Evolutionary conservation across 352 stramenopile genomes (phyloP).

Genomic region (Plasmopara halstedii): DNA sequence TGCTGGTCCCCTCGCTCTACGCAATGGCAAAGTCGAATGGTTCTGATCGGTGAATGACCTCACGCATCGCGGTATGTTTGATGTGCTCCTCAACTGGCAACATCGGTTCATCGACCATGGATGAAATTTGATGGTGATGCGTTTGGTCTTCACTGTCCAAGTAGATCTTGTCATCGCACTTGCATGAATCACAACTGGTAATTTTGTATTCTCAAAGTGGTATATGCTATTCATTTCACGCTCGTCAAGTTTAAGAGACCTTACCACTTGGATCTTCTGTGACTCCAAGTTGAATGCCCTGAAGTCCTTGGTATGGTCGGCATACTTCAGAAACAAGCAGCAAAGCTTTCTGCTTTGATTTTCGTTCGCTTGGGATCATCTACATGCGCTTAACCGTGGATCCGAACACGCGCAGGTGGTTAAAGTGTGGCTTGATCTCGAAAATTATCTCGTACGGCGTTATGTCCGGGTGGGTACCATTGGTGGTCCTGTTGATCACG

Average conservation of each 20-base stretch:
- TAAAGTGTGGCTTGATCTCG: not conserved
- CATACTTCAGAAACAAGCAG: not conserved
- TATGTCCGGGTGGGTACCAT: not conserved
- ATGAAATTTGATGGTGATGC: not conserved
- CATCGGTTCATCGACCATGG: not conserved
- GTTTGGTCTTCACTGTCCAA: too few relatives aligned
- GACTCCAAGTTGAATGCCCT: not conserved
- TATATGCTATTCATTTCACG: not conserved
- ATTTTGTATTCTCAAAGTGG: not conserved
- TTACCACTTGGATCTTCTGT: not conserved
- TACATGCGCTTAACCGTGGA: not conserved
- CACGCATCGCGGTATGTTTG: too few relatives aligned
- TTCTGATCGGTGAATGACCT: too few relatives aligned
- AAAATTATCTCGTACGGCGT: not conserved
- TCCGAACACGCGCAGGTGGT: not conserved
- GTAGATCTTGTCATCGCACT: not conserved
- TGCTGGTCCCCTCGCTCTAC: too few relatives aligned
- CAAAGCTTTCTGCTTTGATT: too few relatives aligned
- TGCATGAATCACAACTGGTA: not conserved
- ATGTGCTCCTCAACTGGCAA: too few relatives aligned
- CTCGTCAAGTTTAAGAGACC: not conserved
- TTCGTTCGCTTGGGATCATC: too few relatives aligned
- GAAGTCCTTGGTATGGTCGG: not conserved
- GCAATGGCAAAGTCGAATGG: too few relatives aligned
- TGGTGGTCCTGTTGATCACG: not conserved